Evolutionary conservation across 257 asterid genomes (phyloP), one percentile per base, ranked within the genome.

Genomic region (Oldenlandia corymbosa): DNA sequence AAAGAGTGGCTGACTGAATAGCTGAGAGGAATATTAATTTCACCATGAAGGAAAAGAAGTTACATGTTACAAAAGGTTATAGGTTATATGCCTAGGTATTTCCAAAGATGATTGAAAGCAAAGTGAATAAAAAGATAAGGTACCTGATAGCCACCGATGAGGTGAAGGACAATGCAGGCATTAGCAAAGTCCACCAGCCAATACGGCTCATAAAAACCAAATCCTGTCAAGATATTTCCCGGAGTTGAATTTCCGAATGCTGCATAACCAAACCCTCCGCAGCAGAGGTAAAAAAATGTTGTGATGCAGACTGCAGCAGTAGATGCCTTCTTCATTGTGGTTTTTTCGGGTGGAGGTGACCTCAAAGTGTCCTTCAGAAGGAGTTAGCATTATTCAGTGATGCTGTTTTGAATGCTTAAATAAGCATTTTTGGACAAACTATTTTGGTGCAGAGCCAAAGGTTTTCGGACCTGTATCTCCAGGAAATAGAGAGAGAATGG

Each of bases 181-280:
- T 90, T 90, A 62, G 97, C 96, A 64, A 90, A 78, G 74, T 88
- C 87, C 43, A 90, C 57, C 32, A 90, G 91, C 97, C 97, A 88
- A 64, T 69, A 88, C 0, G 96, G 91, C 74, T 85, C 93, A 5
- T 85, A 86, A 60, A 81, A 84, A 20, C 94, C 90, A n/a, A 90
- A 90, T 34, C 93, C 98, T 11, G 96, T 84, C 81, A 91, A 74
- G 71, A 91, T 77, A 60, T 91, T 86, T 50, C 98, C 96, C 0
- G 95, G 98, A 9, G 95, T 86, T 4, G 84, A 80, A 57, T 84
- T 74, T 20, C 98, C 98, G 36, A 91, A 91, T 20, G 96, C 96
- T 20, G 90, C 98, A 70, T 91, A 91, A 18, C 98, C 98, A 23
- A 91, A 70, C 32, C 98, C 98, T 64, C 96, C 98, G 64, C 96